Evolutionary conservation across 164 flowering plant species (phyloP).

Genomic region (Annona cherimola): DNA sequence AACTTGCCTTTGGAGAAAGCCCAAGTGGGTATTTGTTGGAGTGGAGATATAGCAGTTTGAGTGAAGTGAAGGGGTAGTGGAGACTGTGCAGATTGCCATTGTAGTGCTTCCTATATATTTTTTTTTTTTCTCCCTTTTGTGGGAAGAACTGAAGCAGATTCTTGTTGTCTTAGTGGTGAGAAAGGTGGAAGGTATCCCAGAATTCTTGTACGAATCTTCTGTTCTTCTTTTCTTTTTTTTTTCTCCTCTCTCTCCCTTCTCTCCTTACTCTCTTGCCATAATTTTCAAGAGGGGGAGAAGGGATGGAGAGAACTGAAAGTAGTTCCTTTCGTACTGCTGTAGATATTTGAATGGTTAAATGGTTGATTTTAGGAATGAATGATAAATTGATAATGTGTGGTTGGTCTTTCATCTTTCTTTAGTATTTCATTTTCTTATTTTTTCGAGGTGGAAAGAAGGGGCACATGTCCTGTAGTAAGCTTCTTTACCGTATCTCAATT

Average conservation of each 20-base stretch:
- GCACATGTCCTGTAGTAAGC: slow-evolving; percentile 6
- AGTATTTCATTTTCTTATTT: slow-evolving; percentile 26
- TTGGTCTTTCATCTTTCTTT: neutral
- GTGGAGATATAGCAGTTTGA: slow-evolving; percentile 44
- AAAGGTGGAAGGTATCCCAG: neutral
- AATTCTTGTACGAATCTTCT: slow-evolving; percentile 7
- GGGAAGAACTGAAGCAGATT: slow-evolving; percentile 1
- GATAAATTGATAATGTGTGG: slow-evolving; percentile 17
- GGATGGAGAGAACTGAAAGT: slow-evolving; percentile 24
- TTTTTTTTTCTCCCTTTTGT: neutral
- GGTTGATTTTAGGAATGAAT: slow-evolving; percentile 7
- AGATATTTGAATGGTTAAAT: neutral
- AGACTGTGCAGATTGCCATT: slow-evolving; percentile 65
- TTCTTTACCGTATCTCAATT: neutral
- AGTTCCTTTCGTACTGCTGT: slow-evolving; percentile 8
- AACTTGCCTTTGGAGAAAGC: slow-evolving; percentile 22
- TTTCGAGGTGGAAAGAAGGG: slow-evolving; percentile 16
- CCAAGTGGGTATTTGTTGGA: slow-evolving; percentile 43
- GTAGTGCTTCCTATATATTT: slow-evolving; percentile 5
- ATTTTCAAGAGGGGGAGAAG: neutral
- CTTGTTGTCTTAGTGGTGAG: slow-evolving; percentile 2
- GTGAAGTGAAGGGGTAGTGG: slow-evolving; percentile 53
- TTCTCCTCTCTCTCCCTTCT: neutral
- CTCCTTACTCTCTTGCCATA: neutral
- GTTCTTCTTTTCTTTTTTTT: neutral